phyloP scores from a whole-genome alignment of 139 green algal species.

The Chlorella sp. region DNA sequence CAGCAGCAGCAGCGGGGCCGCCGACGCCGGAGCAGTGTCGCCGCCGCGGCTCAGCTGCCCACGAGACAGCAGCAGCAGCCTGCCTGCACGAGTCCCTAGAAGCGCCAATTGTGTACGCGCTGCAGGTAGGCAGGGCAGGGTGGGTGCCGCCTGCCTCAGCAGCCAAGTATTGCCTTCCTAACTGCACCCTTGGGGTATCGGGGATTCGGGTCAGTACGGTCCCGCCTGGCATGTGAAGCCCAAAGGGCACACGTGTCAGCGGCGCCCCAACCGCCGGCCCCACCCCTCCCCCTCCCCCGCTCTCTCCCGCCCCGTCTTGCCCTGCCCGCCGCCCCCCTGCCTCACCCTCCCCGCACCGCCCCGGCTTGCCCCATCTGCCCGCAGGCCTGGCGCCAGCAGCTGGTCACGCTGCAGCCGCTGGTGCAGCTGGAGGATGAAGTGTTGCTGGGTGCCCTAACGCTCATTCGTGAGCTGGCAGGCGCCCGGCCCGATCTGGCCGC shows the following conservation, averaged over 20 bases:
- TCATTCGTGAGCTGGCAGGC: conserved; percentile 3
- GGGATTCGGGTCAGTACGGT: no score
- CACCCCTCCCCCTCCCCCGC: background rate
- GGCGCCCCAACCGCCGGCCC: background rate
- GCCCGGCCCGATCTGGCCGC: background rate
- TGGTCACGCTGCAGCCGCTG: conserved; percentile 30
- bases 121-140: conserved; percentile 14
- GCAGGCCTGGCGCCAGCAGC: conserved; percentile 20
- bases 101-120: background rate
- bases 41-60: background rate
- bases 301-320: background rate
- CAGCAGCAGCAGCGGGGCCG: background rate
- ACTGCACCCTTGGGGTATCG: no score
- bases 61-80: no score
- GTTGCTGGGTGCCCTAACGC: conserved; percentile 21
- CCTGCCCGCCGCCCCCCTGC: no score
- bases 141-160: no score
- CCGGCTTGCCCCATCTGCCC: background rate
- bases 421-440: conserved; percentile 18
- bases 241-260: background rate
- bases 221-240: no score
- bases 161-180: no score
- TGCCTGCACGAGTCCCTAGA: background rate
- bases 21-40: conserved; percentile 1
- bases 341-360: background rate